Evolutionary conservation across 768 basidiomycete species (phyloP).

Genomic region (Termitomyces sp.): DNA sequence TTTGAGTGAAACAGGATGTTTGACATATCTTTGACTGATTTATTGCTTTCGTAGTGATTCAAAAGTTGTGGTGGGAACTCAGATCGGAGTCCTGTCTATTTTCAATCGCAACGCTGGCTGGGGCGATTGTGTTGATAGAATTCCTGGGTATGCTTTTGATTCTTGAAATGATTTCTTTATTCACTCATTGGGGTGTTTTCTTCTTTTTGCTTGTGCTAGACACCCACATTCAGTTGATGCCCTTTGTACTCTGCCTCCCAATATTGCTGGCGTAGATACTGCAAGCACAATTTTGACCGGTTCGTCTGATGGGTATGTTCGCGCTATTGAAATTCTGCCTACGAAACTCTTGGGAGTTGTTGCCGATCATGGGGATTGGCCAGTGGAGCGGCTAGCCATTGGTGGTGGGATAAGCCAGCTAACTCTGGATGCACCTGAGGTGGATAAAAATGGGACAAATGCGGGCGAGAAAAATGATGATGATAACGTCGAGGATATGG

Average conservation of each 20-base stretch:
- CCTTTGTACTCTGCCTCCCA: slow-evolving; percentile 67
- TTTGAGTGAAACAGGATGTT: neutral
- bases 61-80: slow-evolving; percentile 87
- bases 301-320: slow-evolving; percentile 87
- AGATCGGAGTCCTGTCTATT: slow-evolving; percentile 83
- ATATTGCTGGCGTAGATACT: slow-evolving; percentile 57
- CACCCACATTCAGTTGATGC: slow-evolving; percentile 92
- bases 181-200: neutral
- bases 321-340: slow-evolving; percentile 84
- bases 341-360: slow-evolving; percentile 89
- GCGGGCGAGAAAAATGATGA: slow-evolving; percentile 10
- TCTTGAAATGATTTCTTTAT: neutral
- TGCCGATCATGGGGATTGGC: slow-evolving; percentile 89
- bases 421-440: slow-evolving; percentile 23
- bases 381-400: slow-evolving; percentile 82
- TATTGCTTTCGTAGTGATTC: slow-evolving; percentile 43
- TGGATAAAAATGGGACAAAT: slow-evolving; percentile 3
- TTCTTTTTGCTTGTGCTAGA: slow-evolving; percentile 31
- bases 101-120: slow-evolving; percentile 88
- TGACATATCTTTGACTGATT: slow-evolving; percentile 10
- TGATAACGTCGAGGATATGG: slow-evolving; percentile 17
- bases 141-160: slow-evolving; percentile 63
- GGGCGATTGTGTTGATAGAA: slow-evolving; percentile 88
- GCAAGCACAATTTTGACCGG: slow-evolving; percentile 79
- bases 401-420: slow-evolving; percentile 35